Base-by-base conservation (phyloP, 768 basidiomycete species). In the Leccinum rimulosum region DNA sequence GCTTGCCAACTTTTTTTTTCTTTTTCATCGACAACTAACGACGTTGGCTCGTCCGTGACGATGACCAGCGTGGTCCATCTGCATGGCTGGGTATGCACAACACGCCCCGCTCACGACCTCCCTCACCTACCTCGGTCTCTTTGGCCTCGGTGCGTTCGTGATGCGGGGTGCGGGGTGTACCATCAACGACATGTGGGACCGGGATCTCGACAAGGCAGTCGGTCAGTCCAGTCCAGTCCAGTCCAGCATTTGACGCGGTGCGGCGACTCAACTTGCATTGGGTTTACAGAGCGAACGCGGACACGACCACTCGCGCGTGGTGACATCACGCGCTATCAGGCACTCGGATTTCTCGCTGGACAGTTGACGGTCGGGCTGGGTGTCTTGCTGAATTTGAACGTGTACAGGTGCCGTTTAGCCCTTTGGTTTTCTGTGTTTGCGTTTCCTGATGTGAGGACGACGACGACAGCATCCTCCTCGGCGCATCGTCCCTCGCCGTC, bases 151-250 rank as follows among this genome's bases (percentile, higher is more conserved):
- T 1, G 95, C 97, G 1, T 65, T 97, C 48, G 82, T 98, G 53
- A 99, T 99, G 97, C 87, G 97, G 19, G 93, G 96, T 6, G 97
- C 97, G 22, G 97, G 97, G 3, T 99, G 97, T 74, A 98, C 93
- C 3, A 96, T 99, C 66, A 99, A 99, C 72, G 97, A 99, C 70
- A 87, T 99, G 86, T 98, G 97, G 96, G 97, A 99, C 74, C 82
- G 81, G 62, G 86, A 92, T 61, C 83, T 97, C 49, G 97, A 99
- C 79, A 87, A 85, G 69, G 86, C 88, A 40, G 97, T 98, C 52
- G 94, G 95, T 95, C 68, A 60, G 73, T 57, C 33, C 28, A 25
- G 71, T 57, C 33, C 28, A 25, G 4, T 27, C 48, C 14, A 25
- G 12, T 22, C 47, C 17, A 3, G 0, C 22, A 12, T n/a, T 55